phyloP scores from a whole-genome alignment of 1,139 yeast species.

The Yamadazyma buinensis region DNA sequence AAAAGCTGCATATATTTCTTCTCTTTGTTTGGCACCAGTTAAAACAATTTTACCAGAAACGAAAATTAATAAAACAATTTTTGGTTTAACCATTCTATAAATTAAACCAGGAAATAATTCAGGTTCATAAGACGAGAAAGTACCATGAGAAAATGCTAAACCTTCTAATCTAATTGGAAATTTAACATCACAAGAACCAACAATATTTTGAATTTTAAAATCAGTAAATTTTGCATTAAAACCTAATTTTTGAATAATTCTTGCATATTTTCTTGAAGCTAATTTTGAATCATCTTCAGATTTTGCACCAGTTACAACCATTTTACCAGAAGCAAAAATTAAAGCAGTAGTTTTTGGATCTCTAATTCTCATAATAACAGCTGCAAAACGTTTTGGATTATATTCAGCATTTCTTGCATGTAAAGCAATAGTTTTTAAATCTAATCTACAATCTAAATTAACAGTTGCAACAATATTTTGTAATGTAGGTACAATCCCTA shows the following conservation, averaged over 20 bases:
- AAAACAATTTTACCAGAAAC: constrained; percentile 97
- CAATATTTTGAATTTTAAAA: constrained; percentile 95
- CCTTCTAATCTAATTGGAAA: constrained; percentile 98
- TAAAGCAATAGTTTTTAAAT: constrained; percentile 92
- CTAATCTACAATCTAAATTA: constrained; percentile 91
- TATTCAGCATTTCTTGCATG: constrained; percentile 99
- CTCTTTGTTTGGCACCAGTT: constrained; percentile 99
- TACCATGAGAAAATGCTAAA: constrained; percentile 95
- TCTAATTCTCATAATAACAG: constrained; percentile 98
- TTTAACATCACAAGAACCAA: constrained; percentile 97
- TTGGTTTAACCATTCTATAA: constrained; percentile 99
- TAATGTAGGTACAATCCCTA: constrained; percentile 93
- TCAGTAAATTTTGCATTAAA: constrained; percentile 95
- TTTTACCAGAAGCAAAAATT: constrained; percentile 97
- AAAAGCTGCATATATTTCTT: constrained; percentile 96
- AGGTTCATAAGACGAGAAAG: constrained; percentile 98
- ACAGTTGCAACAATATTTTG: constrained; percentile 98
- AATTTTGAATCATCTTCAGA: constrained; percentile 96
- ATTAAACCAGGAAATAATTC: constrained; percentile 97
- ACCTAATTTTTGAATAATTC: constrained; percentile 96
- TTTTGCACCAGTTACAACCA: constrained; percentile 99
- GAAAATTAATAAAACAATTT: constrained; percentile 89
- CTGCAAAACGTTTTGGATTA: constrained; percentile 97
- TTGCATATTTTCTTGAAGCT: constrained; percentile 95
- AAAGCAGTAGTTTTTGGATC: constrained; percentile 98